Conservation (phyloP, 192 early-diverging fungal species). For the Lobosporangium transversale region DNA sequence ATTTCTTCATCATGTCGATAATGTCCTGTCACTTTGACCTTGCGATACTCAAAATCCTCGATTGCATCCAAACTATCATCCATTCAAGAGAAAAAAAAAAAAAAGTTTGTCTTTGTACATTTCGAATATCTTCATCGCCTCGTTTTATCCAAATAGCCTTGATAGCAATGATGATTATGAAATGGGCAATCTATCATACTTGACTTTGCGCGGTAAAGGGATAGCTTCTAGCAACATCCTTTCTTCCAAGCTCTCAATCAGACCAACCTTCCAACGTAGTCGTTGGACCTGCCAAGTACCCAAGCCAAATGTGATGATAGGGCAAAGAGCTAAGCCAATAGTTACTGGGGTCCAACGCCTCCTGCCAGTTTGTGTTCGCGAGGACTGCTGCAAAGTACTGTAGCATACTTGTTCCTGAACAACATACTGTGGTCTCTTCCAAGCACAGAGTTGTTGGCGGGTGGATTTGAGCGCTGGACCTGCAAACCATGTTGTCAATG, state of each 20-base stretch:
- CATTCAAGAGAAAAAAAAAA: slow-evolving; percentile 4
- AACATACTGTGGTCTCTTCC: too few species aligned
- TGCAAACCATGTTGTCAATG: slow-evolving; percentile 2
- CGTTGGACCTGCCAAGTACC: slow-evolving; percentile 91
- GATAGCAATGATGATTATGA: too few species aligned
- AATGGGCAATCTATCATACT: slow-evolving; percentile 47
- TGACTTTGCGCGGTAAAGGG: slow-evolving; percentile 74
- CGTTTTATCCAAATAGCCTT: too few species aligned
- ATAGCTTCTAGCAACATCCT: slow-evolving; percentile 68
- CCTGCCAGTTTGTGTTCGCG: slow-evolving; percentile 35
- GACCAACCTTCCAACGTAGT: slow-evolving; percentile 85
- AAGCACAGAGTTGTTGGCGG: too few species aligned
- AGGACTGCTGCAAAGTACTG: slow-evolving; percentile 24
- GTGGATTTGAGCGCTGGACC: too few species aligned
- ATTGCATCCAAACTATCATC: slow-evolving; percentile 29
- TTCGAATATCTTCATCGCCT: too few species aligned
- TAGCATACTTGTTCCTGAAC: too few species aligned
- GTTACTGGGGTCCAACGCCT: slow-evolving; percentile 41
- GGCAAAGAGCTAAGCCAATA: slow-evolving; percentile 54
- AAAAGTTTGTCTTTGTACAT: too few species aligned
- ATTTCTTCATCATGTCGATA: slow-evolving; percentile 83
- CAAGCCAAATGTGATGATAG: slow-evolving; percentile 73
- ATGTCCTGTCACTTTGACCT: slow-evolving; percentile 73
- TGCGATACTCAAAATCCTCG: slow-evolving; percentile 78
- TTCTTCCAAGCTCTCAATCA: slow-evolving; percentile 80